Percentiles rank a stretch among this genome's conserved stretches.
These are phyloP conservation scores for Gastrodia elata DNA, from an alignment of 106 monocot species.

Conservation along the genomic window DNA sequence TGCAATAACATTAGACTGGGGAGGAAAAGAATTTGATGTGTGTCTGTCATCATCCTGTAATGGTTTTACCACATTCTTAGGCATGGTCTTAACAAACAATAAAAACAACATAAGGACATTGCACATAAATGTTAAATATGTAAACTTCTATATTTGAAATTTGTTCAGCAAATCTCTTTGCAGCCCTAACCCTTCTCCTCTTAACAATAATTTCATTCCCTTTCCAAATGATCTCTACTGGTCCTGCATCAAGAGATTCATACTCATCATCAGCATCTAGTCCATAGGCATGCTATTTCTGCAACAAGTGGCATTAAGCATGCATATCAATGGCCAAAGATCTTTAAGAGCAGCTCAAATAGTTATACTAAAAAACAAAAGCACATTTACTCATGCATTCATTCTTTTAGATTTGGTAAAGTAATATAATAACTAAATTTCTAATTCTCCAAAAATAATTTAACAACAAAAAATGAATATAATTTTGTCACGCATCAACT, in stretches of 20 bases:
- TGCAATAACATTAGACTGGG: constrained; percentile 61
- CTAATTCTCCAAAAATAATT: neutral
- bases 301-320: neutral
- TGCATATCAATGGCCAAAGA: neutral
- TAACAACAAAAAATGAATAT: neutral
- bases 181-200: constrained; percentile 64
- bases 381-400: neutral
- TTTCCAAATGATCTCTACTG: constrained; percentile 89
- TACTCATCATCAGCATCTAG: constrained; percentile 44
- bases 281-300: constrained; percentile 18
- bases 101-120: neutral
- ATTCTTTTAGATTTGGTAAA: neutral
- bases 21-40: constrained; percentile 91
- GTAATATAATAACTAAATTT: neutral
- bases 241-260: constrained; percentile 73
- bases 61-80: neutral
- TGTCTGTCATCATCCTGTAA: constrained; percentile 83
- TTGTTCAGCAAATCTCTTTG: constrained; percentile 28
- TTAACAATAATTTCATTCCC: constrained; percentile 92
- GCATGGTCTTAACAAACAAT: neutral
- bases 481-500: neutral
- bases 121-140: neutral
- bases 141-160: constrained; percentile 26
- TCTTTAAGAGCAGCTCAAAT: constrained; percentile 6
- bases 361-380: neutral